Percentiles rank a stretch among this genome's conserved stretches.
phyloP scores from a whole-genome alignment of 176 grass and related monocot species.

The Paspalum notatum region DNA sequence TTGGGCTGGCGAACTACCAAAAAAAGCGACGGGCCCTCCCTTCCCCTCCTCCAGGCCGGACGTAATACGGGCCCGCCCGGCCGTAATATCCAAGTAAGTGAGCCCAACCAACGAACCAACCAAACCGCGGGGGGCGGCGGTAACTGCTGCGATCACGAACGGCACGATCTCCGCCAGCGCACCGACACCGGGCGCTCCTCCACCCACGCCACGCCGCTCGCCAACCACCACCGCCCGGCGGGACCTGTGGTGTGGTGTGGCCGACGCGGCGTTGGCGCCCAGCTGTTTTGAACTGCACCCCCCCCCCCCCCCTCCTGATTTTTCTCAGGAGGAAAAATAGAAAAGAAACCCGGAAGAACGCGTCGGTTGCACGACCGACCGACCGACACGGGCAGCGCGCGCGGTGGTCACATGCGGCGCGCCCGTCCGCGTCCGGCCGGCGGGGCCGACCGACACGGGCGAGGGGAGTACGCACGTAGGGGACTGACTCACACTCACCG shows the following conservation, averaged over 20 bases:
- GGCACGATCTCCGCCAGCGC: conserved; percentile 19
- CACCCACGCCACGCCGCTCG: conserved; percentile 24
- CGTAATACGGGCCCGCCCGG: conserved; percentile 19
- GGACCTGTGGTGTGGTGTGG: too few species aligned
- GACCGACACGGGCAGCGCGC: conserved; percentile 24
- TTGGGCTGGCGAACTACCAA: conserved; percentile 46
- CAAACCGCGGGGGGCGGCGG: background rate
- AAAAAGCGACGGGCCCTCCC: conserved; percentile 34
- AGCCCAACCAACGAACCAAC: conserved; percentile 18
- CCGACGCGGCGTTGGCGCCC: conserved; percentile 44
- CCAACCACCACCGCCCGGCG: conserved; percentile 10
- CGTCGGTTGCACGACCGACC: conserved; percentile 26
- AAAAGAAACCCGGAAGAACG: background rate
- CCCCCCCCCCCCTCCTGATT: too few species aligned
- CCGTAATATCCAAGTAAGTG: conserved; percentile 31
- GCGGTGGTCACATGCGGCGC: conserved; percentile 14
- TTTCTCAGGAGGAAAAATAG: too few species aligned
- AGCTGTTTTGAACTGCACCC: conserved; percentile 40
- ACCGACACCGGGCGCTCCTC: conserved; percentile 36
- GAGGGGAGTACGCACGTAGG: too few species aligned
- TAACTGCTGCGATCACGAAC: conserved; percentile 25
- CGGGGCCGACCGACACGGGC: too few species aligned
- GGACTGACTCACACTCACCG: too few species aligned
- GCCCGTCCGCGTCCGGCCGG: too few species aligned
- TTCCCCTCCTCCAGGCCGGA: too few species aligned